Percentiles rank a stretch among this genome's conserved stretches.
phyloP scores from a whole-genome alignment of 2,329 filamentous ascomycete species.

The Monosporascus cannonballus region DNA sequence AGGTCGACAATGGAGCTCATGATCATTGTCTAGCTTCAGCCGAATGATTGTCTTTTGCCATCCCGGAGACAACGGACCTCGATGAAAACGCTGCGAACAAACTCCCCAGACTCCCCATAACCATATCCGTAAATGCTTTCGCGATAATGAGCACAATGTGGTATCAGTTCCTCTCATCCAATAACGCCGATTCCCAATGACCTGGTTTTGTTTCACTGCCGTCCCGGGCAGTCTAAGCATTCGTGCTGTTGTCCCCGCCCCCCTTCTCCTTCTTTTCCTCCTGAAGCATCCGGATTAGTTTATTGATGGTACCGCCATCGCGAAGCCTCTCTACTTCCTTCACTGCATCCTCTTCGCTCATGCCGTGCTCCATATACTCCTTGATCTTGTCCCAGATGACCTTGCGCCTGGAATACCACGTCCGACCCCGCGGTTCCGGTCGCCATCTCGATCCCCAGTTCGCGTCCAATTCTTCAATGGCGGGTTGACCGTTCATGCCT shows the following conservation, averaged over 20 bases:
- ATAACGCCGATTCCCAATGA: not conserved
- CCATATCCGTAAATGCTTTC: not conserved
- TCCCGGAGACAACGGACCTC: not conserved
- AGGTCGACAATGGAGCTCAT: too few relatives aligned
- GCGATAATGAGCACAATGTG: not conserved
- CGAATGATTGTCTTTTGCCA: not conserved
- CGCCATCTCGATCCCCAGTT: slow-evolving; percentile 31
- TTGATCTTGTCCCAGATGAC: slow-evolving; percentile 34
- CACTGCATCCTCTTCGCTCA: slow-evolving; percentile 29
- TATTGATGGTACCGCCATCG: slow-evolving; percentile 30
- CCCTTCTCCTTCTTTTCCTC: slow-evolving; percentile 30
- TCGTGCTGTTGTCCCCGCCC: slow-evolving; percentile 19
- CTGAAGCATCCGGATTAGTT: slow-evolving; percentile 29
- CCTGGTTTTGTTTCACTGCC: slow-evolving; percentile 6
- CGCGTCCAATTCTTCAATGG: slow-evolving; percentile 29
- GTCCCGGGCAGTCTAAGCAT: slow-evolving; percentile 13
- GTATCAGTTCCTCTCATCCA: not conserved
- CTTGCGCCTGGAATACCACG: slow-evolving; percentile 33
- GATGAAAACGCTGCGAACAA: not conserved
- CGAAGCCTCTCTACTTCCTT: slow-evolving; percentile 30
- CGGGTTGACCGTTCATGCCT: slow-evolving; percentile 29
- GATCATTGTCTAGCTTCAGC: too few relatives aligned
- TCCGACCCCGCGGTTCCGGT: slow-evolving; percentile 29
- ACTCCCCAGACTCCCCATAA: not conserved
- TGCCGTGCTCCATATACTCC: slow-evolving; percentile 28